Percentiles rank a stretch among this genome's conserved stretches.
These are phyloP conservation scores for Daldinia eschscholtzii DNA, from an alignment of 2,329 filamentous ascomycete species.

Conservation along the genomic window DNA sequence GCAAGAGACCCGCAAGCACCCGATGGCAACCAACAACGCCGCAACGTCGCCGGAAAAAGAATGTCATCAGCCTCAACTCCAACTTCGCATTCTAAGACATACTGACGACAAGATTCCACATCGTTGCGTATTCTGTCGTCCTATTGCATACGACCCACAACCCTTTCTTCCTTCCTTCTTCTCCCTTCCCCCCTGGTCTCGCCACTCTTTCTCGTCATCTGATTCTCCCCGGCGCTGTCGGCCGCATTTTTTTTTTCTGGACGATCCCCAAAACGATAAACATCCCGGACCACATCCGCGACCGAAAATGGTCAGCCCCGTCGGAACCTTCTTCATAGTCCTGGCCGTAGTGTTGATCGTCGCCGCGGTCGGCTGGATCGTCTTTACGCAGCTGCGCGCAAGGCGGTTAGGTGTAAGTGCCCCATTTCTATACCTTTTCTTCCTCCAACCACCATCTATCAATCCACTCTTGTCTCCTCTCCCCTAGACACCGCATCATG, in stretches of 20 bases:
- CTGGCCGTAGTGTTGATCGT: slow-evolving; percentile 72
- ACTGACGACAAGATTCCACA: slow-evolving; percentile 29
- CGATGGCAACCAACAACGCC: background rate
- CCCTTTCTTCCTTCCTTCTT: slow-evolving; percentile 5
- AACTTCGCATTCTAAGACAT: slow-evolving; percentile 45
- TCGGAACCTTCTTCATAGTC: slow-evolving; percentile 79
- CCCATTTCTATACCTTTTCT: slow-evolving; percentile 5
- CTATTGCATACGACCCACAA: slow-evolving; percentile 24
- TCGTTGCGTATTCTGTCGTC: slow-evolving; percentile 24
- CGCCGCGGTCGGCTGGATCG: slow-evolving; percentile 73
- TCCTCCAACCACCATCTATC: slow-evolving; percentile 23
- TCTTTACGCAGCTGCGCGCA: slow-evolving; percentile 79
- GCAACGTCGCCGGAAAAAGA: slow-evolving; percentile 27
- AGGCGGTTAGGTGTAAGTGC: slow-evolving; percentile 75
- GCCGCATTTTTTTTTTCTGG: background rate
- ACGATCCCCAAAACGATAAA: slow-evolving; percentile 16
- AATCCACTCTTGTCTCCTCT: slow-evolving; percentile 1
- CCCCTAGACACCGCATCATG: slow-evolving; percentile 35
- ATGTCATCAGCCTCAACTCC: slow-evolving; percentile 46
- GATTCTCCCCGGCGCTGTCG: slow-evolving; percentile 11
- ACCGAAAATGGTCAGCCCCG: slow-evolving; percentile 63
- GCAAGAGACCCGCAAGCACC: slow-evolving; percentile 5
- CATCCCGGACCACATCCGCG: slow-evolving; percentile 23
- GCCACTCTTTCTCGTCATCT: slow-evolving; percentile 20
- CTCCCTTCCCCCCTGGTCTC: slow-evolving; percentile 8